A percentile compares a stretch with the other conserved stretches of the same genome.
These are phyloP conservation scores for Rhododendron henanense DNA, from an alignment of 148 eudicot genomes.

Conservation along the genomic window DNA sequence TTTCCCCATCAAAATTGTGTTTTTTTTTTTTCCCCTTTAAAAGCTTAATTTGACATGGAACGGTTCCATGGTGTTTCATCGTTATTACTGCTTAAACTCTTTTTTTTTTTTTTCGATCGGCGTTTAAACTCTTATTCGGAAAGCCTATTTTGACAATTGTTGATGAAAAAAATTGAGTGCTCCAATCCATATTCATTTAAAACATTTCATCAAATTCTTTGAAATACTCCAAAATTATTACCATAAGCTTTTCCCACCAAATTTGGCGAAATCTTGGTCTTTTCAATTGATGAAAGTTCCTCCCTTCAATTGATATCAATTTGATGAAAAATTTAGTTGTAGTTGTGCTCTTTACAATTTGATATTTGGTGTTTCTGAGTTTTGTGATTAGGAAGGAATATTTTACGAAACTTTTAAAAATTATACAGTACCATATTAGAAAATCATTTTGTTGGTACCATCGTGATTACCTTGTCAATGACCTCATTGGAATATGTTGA, in stretches of 20 bases:
- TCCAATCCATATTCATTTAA: background rate
- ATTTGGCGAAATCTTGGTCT: background rate
- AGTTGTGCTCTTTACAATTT: background rate
- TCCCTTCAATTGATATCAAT: background rate
- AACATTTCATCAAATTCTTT: background rate
- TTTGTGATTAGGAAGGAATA: background rate
- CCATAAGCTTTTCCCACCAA: background rate
- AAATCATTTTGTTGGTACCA: background rate
- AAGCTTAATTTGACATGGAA: background rate
- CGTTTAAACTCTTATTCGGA: background rate
- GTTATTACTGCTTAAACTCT: background rate
- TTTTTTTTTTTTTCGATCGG: background rate
- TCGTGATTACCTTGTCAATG: background rate
- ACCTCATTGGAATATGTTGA: background rate
- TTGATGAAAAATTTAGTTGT: background rate
- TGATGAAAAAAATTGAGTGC: background rate
- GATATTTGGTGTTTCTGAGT: background rate
- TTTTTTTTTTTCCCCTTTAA: background rate
- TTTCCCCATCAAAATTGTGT: background rate
- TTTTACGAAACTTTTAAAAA: background rate
- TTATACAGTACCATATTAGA: background rate
- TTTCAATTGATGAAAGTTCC: background rate
- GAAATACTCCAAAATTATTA: background rate
- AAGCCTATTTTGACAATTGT: background rate
- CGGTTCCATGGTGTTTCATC: background rate